These are phyloP conservation scores for Metschnikowia baotianmanensis DNA, from an alignment of 805 yeast species.

Conservation along the genomic window DNA sequence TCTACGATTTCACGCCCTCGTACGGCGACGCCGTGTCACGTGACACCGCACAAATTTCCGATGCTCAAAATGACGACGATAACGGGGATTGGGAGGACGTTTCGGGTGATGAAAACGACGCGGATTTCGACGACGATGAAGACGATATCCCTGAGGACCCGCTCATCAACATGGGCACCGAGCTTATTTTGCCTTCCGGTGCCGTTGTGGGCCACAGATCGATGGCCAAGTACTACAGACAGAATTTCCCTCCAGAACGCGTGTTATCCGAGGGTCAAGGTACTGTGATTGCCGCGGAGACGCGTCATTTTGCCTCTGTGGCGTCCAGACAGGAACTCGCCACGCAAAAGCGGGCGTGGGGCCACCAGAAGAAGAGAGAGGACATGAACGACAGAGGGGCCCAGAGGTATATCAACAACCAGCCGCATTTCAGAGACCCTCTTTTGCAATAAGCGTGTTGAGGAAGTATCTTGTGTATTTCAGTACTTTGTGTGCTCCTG, in stretches of 20 bases:
- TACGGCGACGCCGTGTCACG: slow-evolving; percentile 32
- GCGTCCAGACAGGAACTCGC: slow-evolving; percentile 42
- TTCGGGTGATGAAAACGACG: slow-evolving; percentile 21
- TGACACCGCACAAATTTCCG: background rate
- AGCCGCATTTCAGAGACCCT: slow-evolving; percentile 60
- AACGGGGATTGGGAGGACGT: slow-evolving; percentile 43
- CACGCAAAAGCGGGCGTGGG: slow-evolving; percentile 58
- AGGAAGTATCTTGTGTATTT: no score
- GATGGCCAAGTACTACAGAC: slow-evolving; percentile 42
- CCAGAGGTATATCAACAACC: slow-evolving; percentile 72
- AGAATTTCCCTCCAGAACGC: slow-evolving; percentile 43
- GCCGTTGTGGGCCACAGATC: slow-evolving; percentile 44
- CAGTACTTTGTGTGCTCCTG: no score
- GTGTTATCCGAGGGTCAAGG: slow-evolving; percentile 42
- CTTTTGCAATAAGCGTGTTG: slow-evolving; percentile 30
- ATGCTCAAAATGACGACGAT: slow-evolving; percentile 4
- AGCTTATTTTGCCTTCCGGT: slow-evolving; percentile 42
- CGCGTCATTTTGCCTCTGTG: slow-evolving; percentile 46
- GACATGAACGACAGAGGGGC: slow-evolving; percentile 56
- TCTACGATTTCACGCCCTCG: slow-evolving; percentile 78
- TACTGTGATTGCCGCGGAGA: slow-evolving; percentile 48
- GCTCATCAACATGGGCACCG: slow-evolving; percentile 35
- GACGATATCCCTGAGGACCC: slow-evolving; percentile 32
- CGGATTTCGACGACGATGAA: slow-evolving; percentile 23
- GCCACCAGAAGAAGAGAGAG: slow-evolving; percentile 48